Evolutionary conservation across 805 yeast species (phyloP), one percentile per base, ranked within the genome.

Genomic region (Barnettozyma vustinii): DNA sequence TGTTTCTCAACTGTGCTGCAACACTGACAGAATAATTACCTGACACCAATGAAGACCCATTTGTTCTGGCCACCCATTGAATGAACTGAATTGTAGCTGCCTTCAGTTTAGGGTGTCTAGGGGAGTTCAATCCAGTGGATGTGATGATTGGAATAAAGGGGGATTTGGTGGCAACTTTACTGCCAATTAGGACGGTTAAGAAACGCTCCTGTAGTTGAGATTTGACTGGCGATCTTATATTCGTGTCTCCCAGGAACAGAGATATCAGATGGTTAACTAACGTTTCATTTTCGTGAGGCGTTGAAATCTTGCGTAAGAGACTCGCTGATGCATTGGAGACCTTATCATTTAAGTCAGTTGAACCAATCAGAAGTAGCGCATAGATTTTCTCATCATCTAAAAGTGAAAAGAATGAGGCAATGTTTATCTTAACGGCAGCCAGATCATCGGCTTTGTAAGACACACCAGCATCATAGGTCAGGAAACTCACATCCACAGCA

Each of bases 391-490:
- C 70, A n/a, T 68, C 56, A 16, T 61, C 57, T 26, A 70, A 59
- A 6, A 64, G 16, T 10, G 60, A 42, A 51, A 70, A 44, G 61
- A 84, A 65, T 56, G 72, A 56, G 52, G 77, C 43, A 1, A 78
- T 67, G 10, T 74, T 69, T 6, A 49, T 52, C 51, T 76, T 80
- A 44, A 68, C 71, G 6, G 49, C 56, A 1, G 66, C 53, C 39
- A 87, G 63, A 18, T 76, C 79, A 0, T 72, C 72, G 6, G 70
- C 67, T 46, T 77, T 77, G 58, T 77, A 81, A 0, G 76, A 63
- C 0, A 81, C 77, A 25, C 91, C 92, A 2, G 92, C 88, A 53
- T 78, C 78, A 47, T 73, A 74, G 0, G 88, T 83, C 56, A 88
- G 79, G 56, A 83, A 87, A 1, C 77, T 62, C 18, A 77, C 74